Conservation (phyloP, 2,329 filamentous ascomycete genomes). For the Paecilomyces sp. region DNA sequence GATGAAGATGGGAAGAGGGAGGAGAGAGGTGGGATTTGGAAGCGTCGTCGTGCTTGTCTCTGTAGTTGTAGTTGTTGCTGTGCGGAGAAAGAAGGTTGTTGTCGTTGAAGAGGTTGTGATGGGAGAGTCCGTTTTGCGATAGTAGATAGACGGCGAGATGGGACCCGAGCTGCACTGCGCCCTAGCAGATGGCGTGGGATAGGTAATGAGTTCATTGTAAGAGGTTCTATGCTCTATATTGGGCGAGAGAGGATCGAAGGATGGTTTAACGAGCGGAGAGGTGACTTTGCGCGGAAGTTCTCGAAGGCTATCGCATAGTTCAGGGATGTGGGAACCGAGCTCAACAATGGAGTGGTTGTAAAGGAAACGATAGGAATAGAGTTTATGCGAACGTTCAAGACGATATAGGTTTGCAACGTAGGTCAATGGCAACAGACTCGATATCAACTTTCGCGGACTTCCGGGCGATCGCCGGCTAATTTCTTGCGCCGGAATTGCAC, state of each 20-base stretch:
- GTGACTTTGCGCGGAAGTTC: not conserved
- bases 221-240: not conserved
- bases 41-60: constrained; percentile 7
- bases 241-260: not conserved
- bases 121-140: not conserved
- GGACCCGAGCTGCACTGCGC: not conserved
- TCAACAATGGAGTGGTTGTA: not conserved
- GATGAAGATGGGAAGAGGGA: constrained; percentile 17
- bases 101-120: constrained; percentile 1
- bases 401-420: not conserved
- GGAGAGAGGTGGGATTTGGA: constrained; percentile 22
- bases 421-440: not conserved
- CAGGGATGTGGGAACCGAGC: not conserved
- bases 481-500: not conserved
- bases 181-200: not conserved
- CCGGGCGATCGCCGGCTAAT: not conserved
- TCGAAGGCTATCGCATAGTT: not conserved
- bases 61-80: not conserved
- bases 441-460: not conserved
- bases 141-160: not conserved
- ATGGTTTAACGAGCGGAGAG: not conserved
- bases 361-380: not conserved
- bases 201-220: not conserved
- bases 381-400: not conserved
- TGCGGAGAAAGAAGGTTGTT: constrained; percentile 1